Evolutionary conservation across 2,329 filamentous ascomycete genomes (phyloP).

Genomic region (Beauveria rudraprayagi): DNA sequence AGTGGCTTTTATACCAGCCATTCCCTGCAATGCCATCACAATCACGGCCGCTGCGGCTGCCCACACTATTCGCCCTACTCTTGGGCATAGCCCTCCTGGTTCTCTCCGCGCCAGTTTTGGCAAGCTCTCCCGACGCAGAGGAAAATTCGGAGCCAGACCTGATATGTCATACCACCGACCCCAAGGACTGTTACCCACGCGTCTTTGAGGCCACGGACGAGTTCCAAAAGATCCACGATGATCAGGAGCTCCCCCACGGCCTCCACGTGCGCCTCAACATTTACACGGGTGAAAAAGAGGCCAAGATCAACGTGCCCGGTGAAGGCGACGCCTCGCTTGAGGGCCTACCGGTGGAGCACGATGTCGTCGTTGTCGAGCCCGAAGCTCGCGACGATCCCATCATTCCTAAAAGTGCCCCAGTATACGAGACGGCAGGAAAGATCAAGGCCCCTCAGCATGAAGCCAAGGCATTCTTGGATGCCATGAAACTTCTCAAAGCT

Average conservation of each 20-base stretch:
- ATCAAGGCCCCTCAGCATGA: constrained; percentile 43
- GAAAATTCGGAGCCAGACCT: constrained; percentile 32
- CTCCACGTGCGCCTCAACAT: constrained; percentile 61
- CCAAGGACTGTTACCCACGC: constrained; percentile 56
- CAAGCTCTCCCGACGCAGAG: not conserved
- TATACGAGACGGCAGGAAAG: constrained; percentile 48
- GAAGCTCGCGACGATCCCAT: constrained; percentile 26
- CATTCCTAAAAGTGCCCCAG: constrained; percentile 43
- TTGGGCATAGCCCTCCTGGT: not conserved
- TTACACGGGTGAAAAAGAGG: constrained; percentile 54
- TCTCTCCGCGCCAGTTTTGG: not conserved
- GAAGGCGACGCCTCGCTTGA: constrained; percentile 40
- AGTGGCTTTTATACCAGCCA: constrained; percentile 2
- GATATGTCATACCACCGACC: constrained; percentile 56
- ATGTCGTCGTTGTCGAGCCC: constrained; percentile 47
- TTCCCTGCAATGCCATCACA: constrained; percentile 6
- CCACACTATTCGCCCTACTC: not conserved
- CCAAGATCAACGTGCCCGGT: constrained; percentile 54
- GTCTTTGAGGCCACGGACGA: constrained; percentile 56
- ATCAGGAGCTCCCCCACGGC: constrained; percentile 57
- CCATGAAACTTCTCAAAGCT: constrained; percentile 42
- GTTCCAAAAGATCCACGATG: constrained; percentile 54
- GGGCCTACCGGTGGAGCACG: constrained; percentile 44
- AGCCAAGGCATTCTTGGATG: constrained; percentile 28
- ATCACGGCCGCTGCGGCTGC: not conserved